Base-by-base conservation (phyloP, 352 stramenopile species). In the Achlya hypogyna region DNA sequence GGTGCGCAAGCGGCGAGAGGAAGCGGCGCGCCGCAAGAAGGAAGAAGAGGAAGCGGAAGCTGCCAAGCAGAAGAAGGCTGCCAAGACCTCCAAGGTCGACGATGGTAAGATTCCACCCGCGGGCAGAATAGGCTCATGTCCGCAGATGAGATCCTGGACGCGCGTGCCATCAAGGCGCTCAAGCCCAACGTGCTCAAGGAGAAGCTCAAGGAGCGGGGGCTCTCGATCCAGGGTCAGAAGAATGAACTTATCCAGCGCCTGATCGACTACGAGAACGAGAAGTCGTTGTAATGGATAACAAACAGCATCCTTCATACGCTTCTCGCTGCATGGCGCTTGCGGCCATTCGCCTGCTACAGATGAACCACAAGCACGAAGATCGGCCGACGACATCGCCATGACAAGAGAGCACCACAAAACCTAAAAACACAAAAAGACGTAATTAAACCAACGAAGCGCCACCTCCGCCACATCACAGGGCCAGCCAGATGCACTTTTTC, bases 141-240 rank as follows among this genome's bases (percentile, higher is more conserved):
- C 56, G 3, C 42, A 92, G 83, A 93, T 29, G 85, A 93, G 34
- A 78, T 80, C 23, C 58, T 96, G 67, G 84, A 94, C 29, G 82
- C 84, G 4, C 83, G 84, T 70, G 82, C 79, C 54, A 93, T 94
- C 74, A 94, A 94, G 75, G 76, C 75, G 28, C 74, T 96, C 20
- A 96, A 96, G 75, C 87, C 87, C 32, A 86, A 85, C 38, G 63
- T 92, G 56, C 75, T 96, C 47, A 96, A 96, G 78, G 86, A 96
- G 63, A 88, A 94, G 73, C 74, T 96, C 4, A 96, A 96, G 69
- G 81, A 92, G 69, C 81, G 84, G 40, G 63, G 78, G 12, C 67
- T 96, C 62, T 94, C 87, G 27, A 94, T 72, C 49, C 87, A 96
- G 69, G 87, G 87, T 56, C 82, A 96, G 72, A 94, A 94, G 77